Base-by-base conservation (phyloP, 306 rosid species). In the Dryas alaskensis region DNA sequence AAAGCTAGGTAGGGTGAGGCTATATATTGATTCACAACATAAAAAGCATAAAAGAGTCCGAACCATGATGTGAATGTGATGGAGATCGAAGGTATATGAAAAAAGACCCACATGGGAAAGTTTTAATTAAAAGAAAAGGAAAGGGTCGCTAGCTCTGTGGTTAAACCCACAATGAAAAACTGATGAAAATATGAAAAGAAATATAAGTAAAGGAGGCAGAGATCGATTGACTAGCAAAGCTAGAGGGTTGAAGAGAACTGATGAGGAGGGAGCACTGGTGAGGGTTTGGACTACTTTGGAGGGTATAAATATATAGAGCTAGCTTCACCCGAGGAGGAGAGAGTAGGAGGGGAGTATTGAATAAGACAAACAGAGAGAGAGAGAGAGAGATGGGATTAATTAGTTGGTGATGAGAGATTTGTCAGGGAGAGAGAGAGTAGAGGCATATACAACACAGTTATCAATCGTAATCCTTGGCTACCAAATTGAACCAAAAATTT, bases 381-480 rank as follows among this genome's bases (percentile, higher is more conserved):
- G 48, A 12, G 43, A 4, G 19, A 5, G 72, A 73, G 69, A 53
- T 22, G 77, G 81, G 66, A 73, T 77, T 39, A 31, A 73, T 52
- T 79, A 79, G 82, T 81, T 85, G 86, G 81, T 80, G 80, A 7
- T 79, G 63, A 73, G 85, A 86, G 67, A 58, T 47, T 46, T 78
- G 79, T 60, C 72, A 76, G 73, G 73, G 22, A 54, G 77, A 73
- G 76, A 81, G 78, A 60, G 79, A 71, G 73, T 53, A 74, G 19
- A 72, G 67, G 51, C 3, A 55, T 45, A 54, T 45, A 8, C 45
- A 70, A 46, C 43, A 75, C 92, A 74, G 98, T 87, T 86, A 84
- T 50, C 60, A 90, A 86, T 93, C 89, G 86, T 81, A 86, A 86
- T 93, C 90, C 66, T 8, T 57, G 80, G 85, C 86, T 46, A 76